phyloP scores from a whole-genome alignment of 2,329 filamentous ascomycete genomes.

The Aspergillus luchuensis region DNA sequence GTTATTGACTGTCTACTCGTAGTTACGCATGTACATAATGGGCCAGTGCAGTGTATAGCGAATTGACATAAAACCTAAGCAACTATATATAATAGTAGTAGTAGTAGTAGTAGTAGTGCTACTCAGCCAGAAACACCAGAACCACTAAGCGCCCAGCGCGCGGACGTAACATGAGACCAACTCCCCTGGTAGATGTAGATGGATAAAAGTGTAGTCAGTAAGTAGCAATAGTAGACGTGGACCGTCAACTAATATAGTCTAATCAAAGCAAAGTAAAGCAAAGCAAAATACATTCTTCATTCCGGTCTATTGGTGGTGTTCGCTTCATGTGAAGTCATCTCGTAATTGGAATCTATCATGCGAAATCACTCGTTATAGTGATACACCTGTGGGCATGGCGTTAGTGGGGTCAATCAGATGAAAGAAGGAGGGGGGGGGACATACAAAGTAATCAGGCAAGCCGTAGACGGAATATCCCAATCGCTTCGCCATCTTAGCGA shows the following conservation, averaged over 20 bases:
- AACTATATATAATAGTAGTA: neutral
- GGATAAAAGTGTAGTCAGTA: no score
- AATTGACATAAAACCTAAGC: no score
- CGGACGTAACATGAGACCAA: neutral
- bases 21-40: no score
- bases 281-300: neutral
- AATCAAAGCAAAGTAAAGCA: neutral
- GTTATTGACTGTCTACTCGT: no score
- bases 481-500: constrained; percentile 92
- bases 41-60: no score
- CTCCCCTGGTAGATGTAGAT: neutral
- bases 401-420: constrained; percentile 11
- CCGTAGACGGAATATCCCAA: constrained; percentile 83
- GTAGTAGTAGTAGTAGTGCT: neutral
- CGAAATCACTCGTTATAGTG: constrained; percentile 77
- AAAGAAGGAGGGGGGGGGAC: constrained; percentile 31
- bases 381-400: constrained; percentile 63
- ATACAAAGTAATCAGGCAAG: constrained; percentile 95
- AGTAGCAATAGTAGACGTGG: neutral
- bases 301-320: neutral
- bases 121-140: neutral
- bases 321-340: neutral
- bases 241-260: neutral
- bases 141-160: neutral
- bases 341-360: neutral